Evolutionary conservation across 1,284 basidiomycete genomes (phyloP).

Genomic region (Papiliotrema flavescens): DNA sequence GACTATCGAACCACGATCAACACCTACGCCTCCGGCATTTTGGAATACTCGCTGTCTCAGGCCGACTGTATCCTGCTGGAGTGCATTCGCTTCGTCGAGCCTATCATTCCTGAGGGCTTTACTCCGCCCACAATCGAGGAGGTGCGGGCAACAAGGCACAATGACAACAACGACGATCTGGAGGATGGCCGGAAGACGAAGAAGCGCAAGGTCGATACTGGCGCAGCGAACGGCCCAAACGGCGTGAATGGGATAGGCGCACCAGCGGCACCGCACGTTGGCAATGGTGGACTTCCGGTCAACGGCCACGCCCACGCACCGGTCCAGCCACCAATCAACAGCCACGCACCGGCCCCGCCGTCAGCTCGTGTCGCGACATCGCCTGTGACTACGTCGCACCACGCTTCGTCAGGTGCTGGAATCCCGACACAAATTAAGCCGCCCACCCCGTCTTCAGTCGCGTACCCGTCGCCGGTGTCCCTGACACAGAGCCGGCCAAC

Average conservation of each 20-base stretch:
- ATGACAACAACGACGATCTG: slow-evolving; percentile 2
- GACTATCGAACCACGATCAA: slow-evolving; percentile 38
- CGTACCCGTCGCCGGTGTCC: no score
- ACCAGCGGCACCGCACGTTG: no score
- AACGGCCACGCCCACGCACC: no score
- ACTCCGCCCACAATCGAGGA: slow-evolving; percentile 22
- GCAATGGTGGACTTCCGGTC: no score
- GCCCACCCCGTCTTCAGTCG: no score
- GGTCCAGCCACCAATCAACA: no score
- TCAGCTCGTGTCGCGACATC: no score
- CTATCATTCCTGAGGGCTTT: slow-evolving; percentile 23
- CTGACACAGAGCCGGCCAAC: no score
- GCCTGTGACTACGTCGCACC: no score
- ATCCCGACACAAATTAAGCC: no score
- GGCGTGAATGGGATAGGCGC: neutral
- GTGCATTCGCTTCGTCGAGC: slow-evolving; percentile 22
- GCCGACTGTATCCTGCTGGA: slow-evolving; percentile 14
- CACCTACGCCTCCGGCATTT: slow-evolving; percentile 25
- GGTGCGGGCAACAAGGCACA: neutral
- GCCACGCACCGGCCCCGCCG: no score
- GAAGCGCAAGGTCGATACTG: neutral
- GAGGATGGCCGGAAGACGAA: neutral
- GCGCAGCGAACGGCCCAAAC: neutral
- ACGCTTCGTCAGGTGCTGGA: no score
- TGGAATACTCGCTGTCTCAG: slow-evolving; percentile 7